Evolutionary conservation across 2,329 filamentous ascomycete species (phyloP).

Genomic region (Fusarium aywerte): DNA sequence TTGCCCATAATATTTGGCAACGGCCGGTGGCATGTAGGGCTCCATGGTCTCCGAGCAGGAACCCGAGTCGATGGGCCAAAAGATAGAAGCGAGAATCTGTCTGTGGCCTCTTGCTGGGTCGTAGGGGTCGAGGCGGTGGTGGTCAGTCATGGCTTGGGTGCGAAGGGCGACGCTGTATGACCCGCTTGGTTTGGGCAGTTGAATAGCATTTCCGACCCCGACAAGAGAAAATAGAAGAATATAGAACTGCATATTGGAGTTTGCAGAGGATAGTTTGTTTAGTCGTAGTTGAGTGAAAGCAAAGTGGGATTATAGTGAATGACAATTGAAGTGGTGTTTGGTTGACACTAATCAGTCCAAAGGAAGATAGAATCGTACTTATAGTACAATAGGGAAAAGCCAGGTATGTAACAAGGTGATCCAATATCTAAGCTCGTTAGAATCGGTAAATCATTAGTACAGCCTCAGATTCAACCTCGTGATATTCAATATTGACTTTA

Average conservation of each 20-base stretch:
- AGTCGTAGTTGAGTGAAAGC: rapidly evolving
- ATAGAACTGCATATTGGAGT: constrained; percentile 33
- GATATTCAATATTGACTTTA: not conserved
- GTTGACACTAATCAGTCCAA: too few relatives aligned
- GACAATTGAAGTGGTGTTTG: not conserved
- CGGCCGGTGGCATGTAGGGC: constrained; percentile 51
- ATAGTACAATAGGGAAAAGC: not conserved
- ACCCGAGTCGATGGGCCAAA: constrained; percentile 45
- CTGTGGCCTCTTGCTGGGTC: constrained; percentile 41
- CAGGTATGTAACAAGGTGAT: too few relatives aligned
- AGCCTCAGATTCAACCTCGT: too few relatives aligned
- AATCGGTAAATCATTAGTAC: not conserved
- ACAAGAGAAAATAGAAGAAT: constrained; percentile 27
- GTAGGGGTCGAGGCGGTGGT: constrained; percentile 48
- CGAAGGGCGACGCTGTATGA: constrained; percentile 47
- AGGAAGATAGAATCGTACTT: not conserved
- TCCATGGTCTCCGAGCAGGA: constrained; percentile 35
- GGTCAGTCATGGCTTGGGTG: constrained; percentile 46
- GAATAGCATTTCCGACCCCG: constrained; percentile 35
- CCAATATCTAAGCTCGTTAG: not conserved
- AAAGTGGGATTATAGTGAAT: not conserved
- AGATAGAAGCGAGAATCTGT: constrained; percentile 48
- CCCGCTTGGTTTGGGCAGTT: constrained; percentile 47
- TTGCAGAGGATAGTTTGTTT: rapidly evolving
- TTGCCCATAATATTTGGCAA: constrained; percentile 47